Evolutionary conservation across 257 asterid genomes (phyloP).

Genomic region (Prunella vulgaris): DNA sequence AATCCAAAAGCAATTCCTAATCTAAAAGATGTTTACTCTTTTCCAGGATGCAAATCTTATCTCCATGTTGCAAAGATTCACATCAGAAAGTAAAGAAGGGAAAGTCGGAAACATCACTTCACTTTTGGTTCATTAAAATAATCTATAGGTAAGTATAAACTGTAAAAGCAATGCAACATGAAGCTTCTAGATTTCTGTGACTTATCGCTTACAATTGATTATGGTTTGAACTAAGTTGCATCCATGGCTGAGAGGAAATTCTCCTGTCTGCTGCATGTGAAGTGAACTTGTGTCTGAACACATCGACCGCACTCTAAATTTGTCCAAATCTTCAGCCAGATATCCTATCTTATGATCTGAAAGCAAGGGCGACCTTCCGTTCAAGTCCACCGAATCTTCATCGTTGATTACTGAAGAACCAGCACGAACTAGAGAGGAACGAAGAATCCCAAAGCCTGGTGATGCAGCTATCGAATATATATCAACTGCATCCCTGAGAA

Average conservation of each 20-base stretch:
- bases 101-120: not conserved
- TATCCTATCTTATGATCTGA: conserved; percentile 37
- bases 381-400: conserved; percentile 30
- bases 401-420: conserved; percentile 21
- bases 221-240: conserved; percentile 74
- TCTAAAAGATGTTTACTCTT: not conserved
- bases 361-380: conserved; percentile 48
- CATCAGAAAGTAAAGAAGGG: not conserved
- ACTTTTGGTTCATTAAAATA: not conserved
- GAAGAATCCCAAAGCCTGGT: conserved; percentile 54
- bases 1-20: not conserved
- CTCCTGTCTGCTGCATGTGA: conserved; percentile 48
- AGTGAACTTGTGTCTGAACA: conserved; percentile 32
- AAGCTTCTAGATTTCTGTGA: not conserved
- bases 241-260: conserved; percentile 53
- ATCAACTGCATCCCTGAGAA: conserved; percentile 69
- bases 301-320: conserved; percentile 31
- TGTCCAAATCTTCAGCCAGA: conserved; percentile 12
- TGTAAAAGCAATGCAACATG: not conserved
- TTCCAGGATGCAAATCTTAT: not conserved
- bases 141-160: not conserved
- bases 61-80: not conserved
- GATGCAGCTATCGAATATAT: conserved; percentile 72
- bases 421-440: conserved; percentile 35
- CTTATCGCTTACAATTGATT: conserved; percentile 56